Base-by-base conservation (phyloP, 352 stramenopile genomes). In the Pythium guiyangense region DNA sequence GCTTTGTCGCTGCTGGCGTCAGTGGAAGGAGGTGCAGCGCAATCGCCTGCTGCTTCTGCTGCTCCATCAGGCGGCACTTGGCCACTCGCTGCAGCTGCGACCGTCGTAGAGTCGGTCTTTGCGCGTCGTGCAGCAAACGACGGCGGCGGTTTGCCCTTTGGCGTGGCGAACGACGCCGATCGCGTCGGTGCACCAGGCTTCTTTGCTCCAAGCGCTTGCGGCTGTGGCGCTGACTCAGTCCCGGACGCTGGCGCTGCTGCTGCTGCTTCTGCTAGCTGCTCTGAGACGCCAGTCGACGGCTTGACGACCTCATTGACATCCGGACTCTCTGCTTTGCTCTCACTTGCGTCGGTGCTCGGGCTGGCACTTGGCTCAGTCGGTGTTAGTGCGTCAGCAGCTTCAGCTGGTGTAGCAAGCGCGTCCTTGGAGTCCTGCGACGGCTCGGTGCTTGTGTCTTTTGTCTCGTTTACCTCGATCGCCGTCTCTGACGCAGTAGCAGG, bases 101-200 rank as follows among this genome's bases (percentile, higher is more conserved):
- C 31, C 9, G 6, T 37, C 31, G 31, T 9, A 37, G 31, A 37
- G 31, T 37, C 31, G 31, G 31, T 37, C 31, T 37, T 37, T 11
- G 31, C 31, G 2, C 31, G 31, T 11, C 4, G 31, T 9, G 31
- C 31, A 37, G 31, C 31, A 11, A 37, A 37, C 31, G 31, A 11
- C 31, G 31, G 6, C 31, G 53, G 53, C 6, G 55, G n/a, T 42
- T 66, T 43, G 48, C 55, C 22, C 46, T 49, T 60, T 61, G 46
- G 12, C 18, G 37, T 59, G 14, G 54, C 49, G 17, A 75, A 73
- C 5, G 65, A 68, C 20, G 64, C 60, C 4, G 65, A 63, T 2
- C 62, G 57, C 6, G 10, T 11, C 25, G 50, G 31, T 37, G 31
- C 31, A 37, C 31, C 44, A 22, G 31, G 51, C 25, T 71, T 55